Conservation (phyloP, 192 early-diverging fungal genomes). For the Umbelopsis sp. region DNA sequence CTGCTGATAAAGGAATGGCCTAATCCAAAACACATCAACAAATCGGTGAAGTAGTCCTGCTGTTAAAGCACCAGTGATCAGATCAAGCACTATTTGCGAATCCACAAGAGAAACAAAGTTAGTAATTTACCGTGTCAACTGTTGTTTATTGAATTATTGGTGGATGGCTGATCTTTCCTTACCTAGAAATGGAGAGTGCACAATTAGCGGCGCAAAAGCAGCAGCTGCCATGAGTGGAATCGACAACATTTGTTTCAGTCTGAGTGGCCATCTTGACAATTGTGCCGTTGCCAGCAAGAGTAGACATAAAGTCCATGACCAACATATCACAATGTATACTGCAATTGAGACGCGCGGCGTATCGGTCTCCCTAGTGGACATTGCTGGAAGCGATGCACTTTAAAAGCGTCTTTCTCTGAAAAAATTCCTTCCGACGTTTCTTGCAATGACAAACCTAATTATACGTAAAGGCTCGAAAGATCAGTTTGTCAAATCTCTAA, state of each 20-base stretch:
- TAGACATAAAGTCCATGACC: not conserved
- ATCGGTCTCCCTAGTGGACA: not conserved
- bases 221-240: not conserved
- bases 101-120: not conserved
- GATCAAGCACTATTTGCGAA: not conserved
- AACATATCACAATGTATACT: not conserved
- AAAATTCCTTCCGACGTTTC: not conserved
- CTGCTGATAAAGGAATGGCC: not conserved
- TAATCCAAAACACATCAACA: not conserved
- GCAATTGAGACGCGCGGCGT: not conserved
- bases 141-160: not conserved
- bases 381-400: not conserved
- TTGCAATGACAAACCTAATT: not conserved
- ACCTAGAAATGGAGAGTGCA: not conserved
- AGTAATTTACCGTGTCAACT: not conserved
- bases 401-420: not conserved
- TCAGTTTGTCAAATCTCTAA: not conserved
- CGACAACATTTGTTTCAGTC: not conserved
- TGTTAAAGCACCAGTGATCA: not conserved
- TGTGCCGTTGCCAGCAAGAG: not conserved
- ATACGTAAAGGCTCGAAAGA: not conserved
- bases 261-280: not conserved
- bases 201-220: not conserved
- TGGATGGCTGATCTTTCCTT: not conserved
- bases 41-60: not conserved